These are phyloP conservation scores for Xylariaceae sp. DNA, from an alignment of 2,329 filamentous ascomycete species.

Conservation along the genomic window DNA sequence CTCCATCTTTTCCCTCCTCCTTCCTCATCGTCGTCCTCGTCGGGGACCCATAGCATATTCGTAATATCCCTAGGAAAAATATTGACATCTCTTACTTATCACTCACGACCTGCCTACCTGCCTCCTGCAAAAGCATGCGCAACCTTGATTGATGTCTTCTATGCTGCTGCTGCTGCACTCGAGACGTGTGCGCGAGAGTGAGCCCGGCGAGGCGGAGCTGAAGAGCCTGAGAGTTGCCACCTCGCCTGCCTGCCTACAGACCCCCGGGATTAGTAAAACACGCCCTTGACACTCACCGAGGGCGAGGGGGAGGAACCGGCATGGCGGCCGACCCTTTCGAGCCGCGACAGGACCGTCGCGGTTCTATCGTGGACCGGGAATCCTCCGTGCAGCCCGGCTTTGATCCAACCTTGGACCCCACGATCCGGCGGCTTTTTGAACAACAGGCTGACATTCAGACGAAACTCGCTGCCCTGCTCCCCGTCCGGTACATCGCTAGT, in stretches of 20 bases:
- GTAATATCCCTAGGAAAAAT: conserved; percentile 18
- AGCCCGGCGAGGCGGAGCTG: conserved; percentile 24
- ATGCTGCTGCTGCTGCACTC: conserved; percentile 10
- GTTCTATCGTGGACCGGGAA: conserved; percentile 30
- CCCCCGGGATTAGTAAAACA: conserved; percentile 18
- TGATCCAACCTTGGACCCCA: conserved; percentile 40
- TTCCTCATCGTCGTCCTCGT: background rate
- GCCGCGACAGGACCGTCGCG: conserved; percentile 32
- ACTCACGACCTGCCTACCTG: conserved; percentile 1
- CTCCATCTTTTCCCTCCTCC: conserved; percentile 12
- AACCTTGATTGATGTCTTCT: conserved; percentile 32
- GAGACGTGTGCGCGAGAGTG: conserved; percentile 23
- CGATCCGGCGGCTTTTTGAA: conserved; percentile 44
- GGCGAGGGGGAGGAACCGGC: conserved; percentile 13
- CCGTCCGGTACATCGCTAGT: conserved; percentile 45
- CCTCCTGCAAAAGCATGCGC: conserved; percentile 5
- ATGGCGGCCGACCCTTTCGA: conserved; percentile 31
- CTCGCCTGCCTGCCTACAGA: conserved; percentile 18
- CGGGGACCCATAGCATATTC: conserved; percentile 13
- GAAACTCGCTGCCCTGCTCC: conserved; percentile 45
- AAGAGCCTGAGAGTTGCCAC: conserved; percentile 12
- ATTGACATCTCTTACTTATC: background rate
- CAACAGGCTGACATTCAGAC: conserved; percentile 53
- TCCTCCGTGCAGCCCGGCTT: conserved; percentile 29
- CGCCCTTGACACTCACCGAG: conserved; percentile 3